phyloP scores from a whole-genome alignment of 192 early-diverging fungal species.

The Coemansia sp. region DNA sequence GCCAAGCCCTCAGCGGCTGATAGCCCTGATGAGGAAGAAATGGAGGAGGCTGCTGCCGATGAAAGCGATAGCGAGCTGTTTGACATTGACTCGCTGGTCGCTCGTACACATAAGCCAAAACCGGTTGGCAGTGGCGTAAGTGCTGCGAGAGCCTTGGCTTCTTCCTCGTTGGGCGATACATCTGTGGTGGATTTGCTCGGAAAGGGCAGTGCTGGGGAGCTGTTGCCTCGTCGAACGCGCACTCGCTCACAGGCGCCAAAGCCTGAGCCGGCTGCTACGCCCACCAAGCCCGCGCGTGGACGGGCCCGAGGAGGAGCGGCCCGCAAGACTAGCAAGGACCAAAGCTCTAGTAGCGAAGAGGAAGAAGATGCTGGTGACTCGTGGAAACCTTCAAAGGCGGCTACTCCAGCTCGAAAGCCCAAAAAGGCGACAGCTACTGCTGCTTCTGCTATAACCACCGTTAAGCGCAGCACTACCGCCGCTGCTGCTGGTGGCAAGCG shows the following conservation, averaged over 20 bases:
- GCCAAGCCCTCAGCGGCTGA: neutral
- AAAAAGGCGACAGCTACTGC: neutral
- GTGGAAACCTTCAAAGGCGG: constrained; percentile 1
- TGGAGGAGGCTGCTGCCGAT: neutral
- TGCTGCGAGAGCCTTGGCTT: neutral
- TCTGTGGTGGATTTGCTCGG: neutral
- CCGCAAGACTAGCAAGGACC: neutral
- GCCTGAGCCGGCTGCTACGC: neutral
- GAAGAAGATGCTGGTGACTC: neutral
- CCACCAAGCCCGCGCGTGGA: neutral
- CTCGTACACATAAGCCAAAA: neutral
- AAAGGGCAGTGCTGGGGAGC: neutral
- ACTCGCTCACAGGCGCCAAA: neutral
- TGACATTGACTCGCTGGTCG: constrained; percentile 16
- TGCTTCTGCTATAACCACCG: neutral
- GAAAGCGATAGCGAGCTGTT: constrained; percentile 13
- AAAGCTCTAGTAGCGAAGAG: neutral
- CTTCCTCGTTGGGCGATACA: neutral
- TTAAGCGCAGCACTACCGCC: neutral
- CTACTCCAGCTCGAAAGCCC: neutral
- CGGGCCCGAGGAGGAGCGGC: neutral
- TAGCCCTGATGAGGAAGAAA: neutral
- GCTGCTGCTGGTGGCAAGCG: neutral
- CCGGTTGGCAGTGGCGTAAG: neutral
- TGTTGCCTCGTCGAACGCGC: constrained; percentile 2